Conservation (phyloP, 345 rosid species). For the Eucalyptus sideroxylon region DNA sequence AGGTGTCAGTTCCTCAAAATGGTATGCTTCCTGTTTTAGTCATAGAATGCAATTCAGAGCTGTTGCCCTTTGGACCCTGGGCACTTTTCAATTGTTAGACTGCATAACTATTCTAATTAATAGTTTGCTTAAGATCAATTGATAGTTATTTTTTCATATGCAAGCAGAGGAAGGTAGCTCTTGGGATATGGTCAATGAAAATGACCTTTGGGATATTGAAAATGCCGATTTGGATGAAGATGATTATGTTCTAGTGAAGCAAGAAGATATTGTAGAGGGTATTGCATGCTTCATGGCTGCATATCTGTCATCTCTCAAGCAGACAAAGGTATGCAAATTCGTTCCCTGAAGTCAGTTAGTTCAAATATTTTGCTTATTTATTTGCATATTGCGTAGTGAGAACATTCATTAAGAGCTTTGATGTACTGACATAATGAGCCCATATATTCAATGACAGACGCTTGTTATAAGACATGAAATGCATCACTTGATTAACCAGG, state of each 20-base stretch:
- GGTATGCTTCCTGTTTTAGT: neutral
- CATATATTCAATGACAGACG: neutral
- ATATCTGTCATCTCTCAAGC: constrained; percentile 72
- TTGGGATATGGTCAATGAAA: constrained; percentile 73
- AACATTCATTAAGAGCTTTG: neutral
- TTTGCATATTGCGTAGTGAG: neutral
- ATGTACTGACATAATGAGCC: neutral
- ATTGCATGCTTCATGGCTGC: constrained; percentile 95
- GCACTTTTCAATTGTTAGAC: neutral
- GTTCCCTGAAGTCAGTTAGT: neutral
- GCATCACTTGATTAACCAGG: neutral
- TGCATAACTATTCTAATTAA: neutral
- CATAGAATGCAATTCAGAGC: neutral
- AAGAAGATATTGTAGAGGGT: constrained; percentile 96
- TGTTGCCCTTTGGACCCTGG: neutral
- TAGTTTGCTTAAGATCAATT: neutral
- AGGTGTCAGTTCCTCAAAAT: constrained; percentile 30
- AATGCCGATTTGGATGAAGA: constrained; percentile 33
- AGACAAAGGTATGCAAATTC: constrained; percentile 60
- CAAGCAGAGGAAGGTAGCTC: constrained; percentile 63
- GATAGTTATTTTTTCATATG: neutral
- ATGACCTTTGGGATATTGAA: constrained; percentile 68
- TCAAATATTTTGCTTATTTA: neutral
- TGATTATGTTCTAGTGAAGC: constrained; percentile 81
- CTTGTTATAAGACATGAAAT: neutral